A percentile compares a stretch with the other conserved stretches of the same genome.
These are phyloP conservation scores for Rhododendron ferrugineum DNA, from an alignment of 148 eudicot species.

Conservation along the genomic window DNA sequence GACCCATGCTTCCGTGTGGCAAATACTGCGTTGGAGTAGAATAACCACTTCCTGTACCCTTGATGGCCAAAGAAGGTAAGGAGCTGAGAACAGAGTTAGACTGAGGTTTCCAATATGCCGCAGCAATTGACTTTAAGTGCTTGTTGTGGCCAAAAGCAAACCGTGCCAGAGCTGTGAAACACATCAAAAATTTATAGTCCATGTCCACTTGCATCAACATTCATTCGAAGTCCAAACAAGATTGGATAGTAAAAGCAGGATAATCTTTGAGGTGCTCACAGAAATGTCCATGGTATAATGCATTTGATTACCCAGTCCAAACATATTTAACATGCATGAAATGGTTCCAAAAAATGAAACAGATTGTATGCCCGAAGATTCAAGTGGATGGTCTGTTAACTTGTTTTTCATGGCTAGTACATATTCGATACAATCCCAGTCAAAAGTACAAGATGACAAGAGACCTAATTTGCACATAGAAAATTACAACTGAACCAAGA, in stretches of 20 bases:
- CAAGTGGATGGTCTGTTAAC: not conserved
- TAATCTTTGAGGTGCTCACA: not conserved
- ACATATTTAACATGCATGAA: not conserved
- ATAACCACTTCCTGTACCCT: constrained; percentile 62
- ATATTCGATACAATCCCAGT: not conserved
- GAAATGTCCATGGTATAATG: not conserved
- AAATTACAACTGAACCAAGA: not conserved
- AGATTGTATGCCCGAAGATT: not conserved
- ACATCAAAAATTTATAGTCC: not conserved
- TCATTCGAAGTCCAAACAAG: not conserved
- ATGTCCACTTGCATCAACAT: not conserved
- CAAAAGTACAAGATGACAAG: not conserved
- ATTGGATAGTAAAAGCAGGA: not conserved
- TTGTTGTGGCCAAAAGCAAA: constrained; percentile 90
- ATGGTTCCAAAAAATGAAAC: not conserved
- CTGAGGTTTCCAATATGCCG: constrained; percentile 74
- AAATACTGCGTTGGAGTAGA: constrained; percentile 53
- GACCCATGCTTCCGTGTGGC: constrained; percentile 51
- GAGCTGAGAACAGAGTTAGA: constrained; percentile 59
- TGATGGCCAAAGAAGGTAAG: constrained; percentile 53
- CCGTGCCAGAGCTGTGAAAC: constrained; percentile 75
- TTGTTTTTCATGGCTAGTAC: not conserved
- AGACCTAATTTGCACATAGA: not conserved
- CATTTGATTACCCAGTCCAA: not conserved
- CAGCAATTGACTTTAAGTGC: constrained; percentile 87